Evolutionary conservation across 164 flowering plant species (phyloP), one percentile per base, ranked within the genome.

Genomic region (Vitis rotundifolia): DNA sequence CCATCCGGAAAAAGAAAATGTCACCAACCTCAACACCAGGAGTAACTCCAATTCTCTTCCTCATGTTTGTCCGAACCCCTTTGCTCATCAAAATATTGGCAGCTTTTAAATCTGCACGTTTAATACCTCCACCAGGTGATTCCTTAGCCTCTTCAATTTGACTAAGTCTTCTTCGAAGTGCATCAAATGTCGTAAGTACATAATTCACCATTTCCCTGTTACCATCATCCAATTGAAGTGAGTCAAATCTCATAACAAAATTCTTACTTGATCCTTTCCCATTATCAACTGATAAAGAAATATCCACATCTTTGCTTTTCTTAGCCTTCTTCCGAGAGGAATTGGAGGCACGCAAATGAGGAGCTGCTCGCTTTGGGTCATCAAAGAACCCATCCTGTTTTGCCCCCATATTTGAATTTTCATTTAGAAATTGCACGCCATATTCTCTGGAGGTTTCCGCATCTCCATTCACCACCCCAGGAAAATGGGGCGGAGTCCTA

Each of bases 21-120:
- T 87, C 91, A n/a, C 91, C 88, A 60, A 87, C 61, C 62, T 83
- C 85, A 64, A 87, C 78, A 29, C 91, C 89, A 57, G 91, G 87
- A 16, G 81, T 83, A 56, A 53, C 57, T 64, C 91, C 91, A 19
- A 81, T 61, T 67, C 85, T 80, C 75, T 76, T 87, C 67, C 19
- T 77, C 44, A 55, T 53, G 61, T 87, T 87, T 9, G 83, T 73
- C 19, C 87, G 76, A 63, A 80, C 59, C 16, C 84, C 87, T 26
- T 62, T 76, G 31, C 13, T 77, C 77, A 78, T 71, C 85, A 87
- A 57, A 3, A 75, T 31, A 10, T 71, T 75, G 5, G 79, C 81
- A 4, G 81, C 77, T 73, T 59, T 84, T 37, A 85, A 70, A 72
- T 85, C 89, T 2, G 91, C 58, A 3, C 88, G 85, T 44, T 56